phyloP scores from a whole-genome alignment of 371 early-diverging fungal species.

The Mortierella sp. region DNA sequence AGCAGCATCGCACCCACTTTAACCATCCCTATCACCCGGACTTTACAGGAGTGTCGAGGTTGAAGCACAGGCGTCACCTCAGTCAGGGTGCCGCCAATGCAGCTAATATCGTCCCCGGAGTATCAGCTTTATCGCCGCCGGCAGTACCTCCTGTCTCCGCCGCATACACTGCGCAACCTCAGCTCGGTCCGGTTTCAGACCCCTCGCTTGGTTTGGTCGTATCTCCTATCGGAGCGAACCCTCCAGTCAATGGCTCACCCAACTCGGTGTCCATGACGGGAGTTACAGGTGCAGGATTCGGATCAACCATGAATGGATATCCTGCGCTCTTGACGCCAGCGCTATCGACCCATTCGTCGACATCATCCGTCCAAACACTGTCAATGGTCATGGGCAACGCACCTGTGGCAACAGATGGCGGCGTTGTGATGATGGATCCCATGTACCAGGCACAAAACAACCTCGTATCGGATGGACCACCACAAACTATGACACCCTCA shows the following conservation, averaged over 20 bases:
- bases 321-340: conserved; percentile 26
- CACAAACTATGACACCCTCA: conserved; percentile 15
- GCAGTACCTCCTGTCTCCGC: conserved; percentile 1
- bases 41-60: conserved; percentile 22
- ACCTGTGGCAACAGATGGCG: conserved; percentile 17
- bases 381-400: conserved; percentile 33
- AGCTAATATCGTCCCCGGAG: not conserved
- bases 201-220: not conserved
- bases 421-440: conserved; percentile 19
- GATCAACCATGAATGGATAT: conserved; percentile 10
- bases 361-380: conserved; percentile 31
- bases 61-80: conserved; percentile 44
- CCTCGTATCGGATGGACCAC: conserved; percentile 2
- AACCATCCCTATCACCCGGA: conserved; percentile 48
- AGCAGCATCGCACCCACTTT: conserved; percentile 25
- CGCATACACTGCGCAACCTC: not conserved
- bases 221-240: not conserved
- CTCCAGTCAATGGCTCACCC: conserved; percentile 9
- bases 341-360: conserved; percentile 29
- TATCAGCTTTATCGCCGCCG: not conserved
- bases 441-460: conserved; percentile 13
- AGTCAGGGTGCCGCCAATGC: conserved; percentile 31
- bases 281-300: conserved; percentile 3
- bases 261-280: conserved; percentile 13
- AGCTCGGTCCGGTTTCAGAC: not conserved